phyloP scores from a whole-genome alignment of 2,329 filamentous ascomycete species.

The Verticillium alfalfae region DNA sequence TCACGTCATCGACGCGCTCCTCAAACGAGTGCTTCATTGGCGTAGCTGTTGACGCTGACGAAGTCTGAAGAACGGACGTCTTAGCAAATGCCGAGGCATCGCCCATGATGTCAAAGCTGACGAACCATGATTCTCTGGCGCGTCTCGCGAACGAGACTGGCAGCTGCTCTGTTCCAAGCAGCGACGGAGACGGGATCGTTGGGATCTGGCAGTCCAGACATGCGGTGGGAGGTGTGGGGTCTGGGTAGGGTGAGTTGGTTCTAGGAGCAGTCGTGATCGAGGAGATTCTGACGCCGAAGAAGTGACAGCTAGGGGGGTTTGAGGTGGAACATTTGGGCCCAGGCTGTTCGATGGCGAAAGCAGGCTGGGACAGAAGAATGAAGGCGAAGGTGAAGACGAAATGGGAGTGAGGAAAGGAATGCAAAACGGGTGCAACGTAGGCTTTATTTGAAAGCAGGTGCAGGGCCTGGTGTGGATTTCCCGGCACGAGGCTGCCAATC shows the following conservation, averaged over 20 bases:
- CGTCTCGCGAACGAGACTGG: slow-evolving; percentile 12
- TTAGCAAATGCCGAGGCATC: slow-evolving; percentile 6
- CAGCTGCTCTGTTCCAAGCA: slow-evolving; percentile 12
- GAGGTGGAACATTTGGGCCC: not conserved
- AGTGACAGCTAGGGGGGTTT: not conserved
- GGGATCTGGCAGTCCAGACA: slow-evolving; percentile 16
- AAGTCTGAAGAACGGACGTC: slow-evolving; percentile 43
- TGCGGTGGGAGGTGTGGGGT: slow-evolving; percentile 4
- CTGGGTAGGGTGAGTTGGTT: not conserved
- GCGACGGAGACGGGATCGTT: slow-evolving; percentile 11
- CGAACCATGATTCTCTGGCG: slow-evolving; percentile 14
- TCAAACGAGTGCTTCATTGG: slow-evolving; percentile 72
- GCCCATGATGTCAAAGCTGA: slow-evolving; percentile 5
- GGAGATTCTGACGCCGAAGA: not conserved
- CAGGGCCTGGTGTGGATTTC: not conserved
- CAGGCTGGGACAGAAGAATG: not conserved
- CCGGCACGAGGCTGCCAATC: not conserved
- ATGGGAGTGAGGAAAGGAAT: not conserved
- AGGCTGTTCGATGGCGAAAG: not conserved
- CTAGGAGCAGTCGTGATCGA: not conserved
- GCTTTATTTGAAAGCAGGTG: not conserved
- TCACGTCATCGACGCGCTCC: slow-evolving; percentile 74
- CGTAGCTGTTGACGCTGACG: slow-evolving; percentile 67
- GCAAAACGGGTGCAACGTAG: not conserved
- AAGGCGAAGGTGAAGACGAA: not conserved